A percentile compares a stretch with the other conserved stretches of the same genome.
Evolutionary conservation across 179 eudicot genomes (phyloP).

Genomic region (Pouteria campechiana): DNA sequence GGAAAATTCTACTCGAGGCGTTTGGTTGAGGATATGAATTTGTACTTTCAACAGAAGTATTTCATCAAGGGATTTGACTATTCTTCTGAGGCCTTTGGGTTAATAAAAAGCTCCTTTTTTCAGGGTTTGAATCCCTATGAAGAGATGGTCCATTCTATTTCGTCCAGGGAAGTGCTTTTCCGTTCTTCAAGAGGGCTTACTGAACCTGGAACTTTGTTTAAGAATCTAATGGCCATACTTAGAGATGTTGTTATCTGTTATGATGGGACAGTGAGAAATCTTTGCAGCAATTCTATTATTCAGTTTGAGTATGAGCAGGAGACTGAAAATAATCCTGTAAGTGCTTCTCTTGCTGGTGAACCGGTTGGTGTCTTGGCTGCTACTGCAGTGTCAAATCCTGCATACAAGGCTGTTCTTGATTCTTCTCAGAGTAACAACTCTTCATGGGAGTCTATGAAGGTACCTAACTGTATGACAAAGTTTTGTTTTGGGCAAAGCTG

Average conservation of each 20-base stretch:
- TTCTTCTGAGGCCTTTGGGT: conserved; percentile 68
- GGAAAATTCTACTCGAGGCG: conserved; percentile 65
- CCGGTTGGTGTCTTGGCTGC: conserved; percentile 99
- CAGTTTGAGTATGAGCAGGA: conserved; percentile 80
- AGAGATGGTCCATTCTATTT: conserved; percentile 82
- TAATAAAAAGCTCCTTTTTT: conserved; percentile 60
- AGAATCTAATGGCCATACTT: conserved; percentile 93
- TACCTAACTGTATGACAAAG: conserved; percentile 9
- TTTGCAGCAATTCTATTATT: conserved; percentile 72
- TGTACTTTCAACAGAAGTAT: conserved; percentile 45
- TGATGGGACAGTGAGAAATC: conserved; percentile 91
- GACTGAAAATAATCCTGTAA: conserved; percentile 22
- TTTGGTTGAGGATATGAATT: conserved; percentile 56
- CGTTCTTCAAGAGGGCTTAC: conserved; percentile 85
- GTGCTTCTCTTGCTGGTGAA: conserved; percentile 79
- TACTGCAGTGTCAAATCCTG: conserved; percentile 98
- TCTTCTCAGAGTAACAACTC: conserved; percentile 87
- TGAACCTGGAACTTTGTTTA: conserved; percentile 91
- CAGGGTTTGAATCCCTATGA: conserved; percentile 82
- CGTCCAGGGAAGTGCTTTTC: conserved; percentile 80
- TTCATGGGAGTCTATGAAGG: conserved; percentile 99
- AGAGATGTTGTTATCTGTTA: conserved; percentile 90
- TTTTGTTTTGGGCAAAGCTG: conserved; percentile 1
- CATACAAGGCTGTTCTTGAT: conserved; percentile 95
- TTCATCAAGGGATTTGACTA: conserved; percentile 33